These are phyloP conservation scores for Penicillium psychrosexuale DNA, from an alignment of 2,329 filamentous ascomycete genomes.

Conservation along the genomic window DNA sequence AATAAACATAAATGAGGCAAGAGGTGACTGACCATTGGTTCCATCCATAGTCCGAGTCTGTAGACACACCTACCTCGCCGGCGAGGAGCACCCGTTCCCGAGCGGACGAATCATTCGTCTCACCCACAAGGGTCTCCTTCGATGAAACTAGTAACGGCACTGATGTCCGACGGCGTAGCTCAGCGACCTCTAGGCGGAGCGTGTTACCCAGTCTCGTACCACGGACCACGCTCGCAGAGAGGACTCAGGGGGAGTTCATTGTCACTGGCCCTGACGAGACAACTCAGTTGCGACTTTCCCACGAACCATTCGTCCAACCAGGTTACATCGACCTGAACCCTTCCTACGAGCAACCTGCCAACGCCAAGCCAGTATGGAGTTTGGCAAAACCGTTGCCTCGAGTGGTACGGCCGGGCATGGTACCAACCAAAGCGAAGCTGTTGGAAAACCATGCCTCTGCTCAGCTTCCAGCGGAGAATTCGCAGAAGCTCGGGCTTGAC, in stretches of 20 bases:
- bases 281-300: slow-evolving; percentile 29
- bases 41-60: no score
- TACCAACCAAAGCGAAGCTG: slow-evolving; percentile 44
- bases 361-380: slow-evolving; percentile 53
- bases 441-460: slow-evolving; percentile 30
- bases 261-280: slow-evolving; percentile 34
- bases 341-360: slow-evolving; percentile 52
- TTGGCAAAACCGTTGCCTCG: slow-evolving; percentile 54
- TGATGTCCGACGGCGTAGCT: background rate
- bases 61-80: no score
- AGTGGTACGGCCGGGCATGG: slow-evolving; percentile 54
- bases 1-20: no score
- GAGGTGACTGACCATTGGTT: no score
- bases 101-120: no score
- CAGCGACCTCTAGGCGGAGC: slow-evolving; percentile 24
- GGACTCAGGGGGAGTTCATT: slow-evolving; percentile 32
- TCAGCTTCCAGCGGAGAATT: slow-evolving; percentile 33
- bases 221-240: slow-evolving; percentile 26
- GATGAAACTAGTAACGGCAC: no score
- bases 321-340: slow-evolving; percentile 55
- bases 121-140: no score
- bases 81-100: no score
- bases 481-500: slow-evolving; percentile 34
- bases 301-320: slow-evolving; percentile 52
- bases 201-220: slow-evolving; percentile 24